phyloP scores from a whole-genome alignment of 768 basidiomycete genomes.

The Zangia roseola region DNA sequence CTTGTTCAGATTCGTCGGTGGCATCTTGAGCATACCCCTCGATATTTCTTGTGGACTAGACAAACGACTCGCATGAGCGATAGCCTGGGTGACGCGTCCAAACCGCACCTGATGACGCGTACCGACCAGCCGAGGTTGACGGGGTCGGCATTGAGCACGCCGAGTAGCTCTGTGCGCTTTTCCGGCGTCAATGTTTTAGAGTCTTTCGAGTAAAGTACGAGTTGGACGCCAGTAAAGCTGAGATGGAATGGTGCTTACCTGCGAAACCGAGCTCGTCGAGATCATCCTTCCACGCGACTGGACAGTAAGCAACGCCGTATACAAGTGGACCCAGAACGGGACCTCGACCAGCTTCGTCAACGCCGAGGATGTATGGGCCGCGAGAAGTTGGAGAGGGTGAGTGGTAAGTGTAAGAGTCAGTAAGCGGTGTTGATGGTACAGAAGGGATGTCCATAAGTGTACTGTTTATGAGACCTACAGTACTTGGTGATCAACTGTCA shows the following conservation, averaged over 20 bases:
- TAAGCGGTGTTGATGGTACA: conserved; percentile 41
- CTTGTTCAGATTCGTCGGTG: conserved; percentile 83
- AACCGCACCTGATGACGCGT: conserved; percentile 60
- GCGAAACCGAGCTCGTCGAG: conserved; percentile 87
- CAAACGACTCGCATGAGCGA: conserved; percentile 8
- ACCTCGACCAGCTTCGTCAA: conserved; percentile 98
- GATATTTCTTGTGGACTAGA: conserved; percentile 89
- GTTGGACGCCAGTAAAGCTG: background rate
- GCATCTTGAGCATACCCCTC: conserved; percentile 81
- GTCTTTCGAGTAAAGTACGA: conserved; percentile 49
- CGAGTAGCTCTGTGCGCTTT: conserved; percentile 61
- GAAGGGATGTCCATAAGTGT: too few species aligned
- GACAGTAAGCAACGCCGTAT: conserved; percentile 94
- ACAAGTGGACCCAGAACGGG: conserved; percentile 96
- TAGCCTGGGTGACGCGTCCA: background rate
- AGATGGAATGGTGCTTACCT: conserved; percentile 57
- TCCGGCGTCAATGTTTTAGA: conserved; percentile 86
- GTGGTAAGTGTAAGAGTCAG: conserved; percentile 70
- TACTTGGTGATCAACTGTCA: too few species aligned
- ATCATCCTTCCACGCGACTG: conserved; percentile 67
- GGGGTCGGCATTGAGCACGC: conserved; percentile 67
- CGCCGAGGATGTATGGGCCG: conserved; percentile 91
- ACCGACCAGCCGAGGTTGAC: conserved; percentile 80
- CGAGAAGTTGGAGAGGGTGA: conserved; percentile 32
- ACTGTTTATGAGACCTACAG: too few species aligned